Base-by-base conservation (phyloP, 768 basidiomycete genomes). In the Mycena floridula region DNA sequence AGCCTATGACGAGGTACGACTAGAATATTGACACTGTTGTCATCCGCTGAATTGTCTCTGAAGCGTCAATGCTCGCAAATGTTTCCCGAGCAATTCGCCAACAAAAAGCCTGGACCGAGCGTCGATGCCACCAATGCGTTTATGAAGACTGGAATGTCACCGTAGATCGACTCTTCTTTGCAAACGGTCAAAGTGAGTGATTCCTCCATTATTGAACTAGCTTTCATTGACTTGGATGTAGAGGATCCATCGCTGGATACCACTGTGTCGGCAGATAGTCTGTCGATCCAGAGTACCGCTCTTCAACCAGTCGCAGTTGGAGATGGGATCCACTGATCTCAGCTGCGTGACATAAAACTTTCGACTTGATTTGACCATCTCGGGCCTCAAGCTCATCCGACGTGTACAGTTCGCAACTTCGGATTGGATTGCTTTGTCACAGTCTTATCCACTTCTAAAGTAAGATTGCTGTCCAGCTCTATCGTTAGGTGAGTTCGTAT, bases 191-290 rank as follows among this genome's bases (percentile, higher is more conserved):
- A 41, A 77, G 83, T 84, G 53, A 50, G 81, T 70, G 8, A 43
- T 3, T 32, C 26, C 27, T 27, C 25, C 22, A 16, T 26, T 6
- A 20, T 44, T 44, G 7, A 13, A 8, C 25, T 16, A 13, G 16
- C 8, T 9, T 28, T 23, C 18, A 27, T 20, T 37, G 21, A 24
- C 43, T 35, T 13, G 24, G n/a, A 32, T 32, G 9, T 8, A 85
- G 83, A 80, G 32, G 84, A 86, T 52, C 83, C 85, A 20, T 86
- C 82, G 84, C 71, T 74, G 38, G 78, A 81, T 44, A 74, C 77
- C 5, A 85, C 84, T 0, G 66, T 85, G 6, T 85, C 84, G 3
- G 75, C 82, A 0, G 69, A 74, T 22, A 66, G 66, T 11, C 63
- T 70, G 16, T 46, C 59, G 44, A 63, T 73, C 43, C 36, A 55